These are phyloP conservation scores for Domatiomyces globalis DNA, from an alignment of 2,329 filamentous ascomycete genomes.

Conservation along the genomic window DNA sequence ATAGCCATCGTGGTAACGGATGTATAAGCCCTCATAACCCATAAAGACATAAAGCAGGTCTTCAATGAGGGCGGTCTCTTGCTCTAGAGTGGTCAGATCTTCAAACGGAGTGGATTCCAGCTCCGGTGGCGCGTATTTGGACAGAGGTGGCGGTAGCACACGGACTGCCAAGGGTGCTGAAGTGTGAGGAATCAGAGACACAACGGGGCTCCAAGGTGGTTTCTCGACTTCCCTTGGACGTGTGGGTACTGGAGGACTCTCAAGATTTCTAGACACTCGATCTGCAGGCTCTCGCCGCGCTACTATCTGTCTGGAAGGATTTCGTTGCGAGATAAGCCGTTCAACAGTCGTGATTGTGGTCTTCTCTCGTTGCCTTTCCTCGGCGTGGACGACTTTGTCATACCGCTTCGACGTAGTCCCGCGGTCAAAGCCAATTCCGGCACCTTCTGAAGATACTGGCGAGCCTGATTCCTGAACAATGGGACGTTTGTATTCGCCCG, in stretches of 20 bases:
- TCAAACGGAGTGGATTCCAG: conserved; percentile 55
- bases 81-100: conserved; percentile 60
- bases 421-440: conserved; percentile 12
- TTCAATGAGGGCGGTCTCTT: conserved; percentile 77
- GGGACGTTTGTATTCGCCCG: conserved; percentile 12
- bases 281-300: neutral
- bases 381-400: conserved; percentile 14
- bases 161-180: conserved; percentile 59
- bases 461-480: conserved; percentile 11
- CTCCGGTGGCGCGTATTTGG: conserved; percentile 52
- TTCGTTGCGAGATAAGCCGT: conserved; percentile 33
- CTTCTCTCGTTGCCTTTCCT: conserved; percentile 20
- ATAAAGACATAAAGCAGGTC: conserved; percentile 92
- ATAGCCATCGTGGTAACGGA: conserved; percentile 71
- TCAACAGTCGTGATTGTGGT: conserved; percentile 26
- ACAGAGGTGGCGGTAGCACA: conserved; percentile 46
- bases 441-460: conserved; percentile 10
- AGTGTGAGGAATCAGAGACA: conserved; percentile 54
- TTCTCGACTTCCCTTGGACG: neutral
- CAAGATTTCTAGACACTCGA: neutral
- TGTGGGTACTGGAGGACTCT: neutral
- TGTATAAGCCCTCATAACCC: conserved; percentile 97
- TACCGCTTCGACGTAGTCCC: conserved; percentile 5
- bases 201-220: conserved; percentile 62
- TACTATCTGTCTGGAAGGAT: conserved; percentile 27